Evolutionary conservation across 1,139 yeast genomes (phyloP), one percentile per base, ranked within the genome.

Genomic region (Geotrichum restrictum): DNA sequence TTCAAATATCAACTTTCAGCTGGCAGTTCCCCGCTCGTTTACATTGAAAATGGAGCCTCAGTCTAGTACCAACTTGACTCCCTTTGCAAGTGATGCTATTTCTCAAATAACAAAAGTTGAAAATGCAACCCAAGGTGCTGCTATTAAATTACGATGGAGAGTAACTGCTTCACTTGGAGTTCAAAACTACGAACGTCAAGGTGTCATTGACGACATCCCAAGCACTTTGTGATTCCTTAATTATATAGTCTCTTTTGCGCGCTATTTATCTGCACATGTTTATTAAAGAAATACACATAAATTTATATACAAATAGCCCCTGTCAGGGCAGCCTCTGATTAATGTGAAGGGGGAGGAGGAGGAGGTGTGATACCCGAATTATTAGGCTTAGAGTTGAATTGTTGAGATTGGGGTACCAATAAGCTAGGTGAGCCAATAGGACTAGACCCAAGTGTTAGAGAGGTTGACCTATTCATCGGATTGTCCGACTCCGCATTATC

Each of bases 1-100:
- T 52, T 70, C 74, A 51, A 76, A 78, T 56, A 69, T 91, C 47
- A 81, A 81, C 60, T 83, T 88, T 64, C 76, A 85, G 65, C 71
- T 88, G 52, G 97, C 98, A 0, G 95, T 86, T 38, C 94, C 97
- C 47, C 87, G 85, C 65, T 67, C 78, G 21, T 81, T 86, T 64
- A 78, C 76, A 54, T 75, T 91, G 59, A 75, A 74, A 47, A 77
- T 91, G 70, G 75, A 79, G 54, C 83, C 95, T 0, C 95, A 88
- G 63, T 77, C 88, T 7, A 78, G 81, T 40, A 81, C 79, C 52
- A 61, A 68, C 13, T 64, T 89, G 16, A 72, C 74, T 52, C 79
- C 85, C 1, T 75, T 74, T 51, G 73, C 76, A 46, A 71, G 69
- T 34, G 76, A 78, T 52, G 85, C 84, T 5, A 56, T 88, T 18